Conservation (phyloP, 495 filamentous ascomycete genomes). For the Penicillium atrosanguineum region DNA sequence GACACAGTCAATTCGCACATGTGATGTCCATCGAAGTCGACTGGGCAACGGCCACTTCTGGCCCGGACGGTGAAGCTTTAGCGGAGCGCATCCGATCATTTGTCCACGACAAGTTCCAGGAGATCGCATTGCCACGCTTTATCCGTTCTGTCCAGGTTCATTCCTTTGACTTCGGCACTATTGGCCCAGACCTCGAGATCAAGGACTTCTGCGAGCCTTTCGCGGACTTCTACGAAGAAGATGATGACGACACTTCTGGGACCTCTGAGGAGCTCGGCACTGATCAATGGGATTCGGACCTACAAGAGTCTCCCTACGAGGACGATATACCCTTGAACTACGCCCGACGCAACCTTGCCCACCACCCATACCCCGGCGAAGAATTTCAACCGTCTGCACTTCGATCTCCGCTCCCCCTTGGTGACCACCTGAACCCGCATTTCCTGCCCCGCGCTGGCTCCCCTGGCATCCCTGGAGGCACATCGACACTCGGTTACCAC, state of each 20-base stretch:
- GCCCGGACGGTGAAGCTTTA: slow-evolving; percentile 77
- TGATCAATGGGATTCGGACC: slow-evolving; percentile 30
- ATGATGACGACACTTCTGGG: slow-evolving; percentile 53
- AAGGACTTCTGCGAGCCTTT: slow-evolving; percentile 96
- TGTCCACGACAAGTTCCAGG: slow-evolving; percentile 92
- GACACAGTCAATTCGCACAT: slow-evolving; percentile 24
- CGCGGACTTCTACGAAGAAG: slow-evolving; percentile 93
- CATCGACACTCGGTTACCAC: slow-evolving; percentile 88
- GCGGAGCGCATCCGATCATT: slow-evolving; percentile 87
- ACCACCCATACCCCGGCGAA: slow-evolving; percentile 28
- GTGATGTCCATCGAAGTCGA: slow-evolving; percentile 96
- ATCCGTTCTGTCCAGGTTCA: slow-evolving; percentile 95
- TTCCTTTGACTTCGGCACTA: slow-evolving; percentile 85
- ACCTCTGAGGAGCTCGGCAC: slow-evolving; percentile 35
- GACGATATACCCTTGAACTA: slow-evolving; percentile 34
- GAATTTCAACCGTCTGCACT: slow-evolving; percentile 33
- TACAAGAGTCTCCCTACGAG: slow-evolving; percentile 28
- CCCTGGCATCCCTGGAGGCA: slow-evolving; percentile 79
- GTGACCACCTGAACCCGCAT: slow-evolving; percentile 58
- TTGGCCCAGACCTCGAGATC: slow-evolving; percentile 81
- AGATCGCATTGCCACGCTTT: slow-evolving; percentile 85
- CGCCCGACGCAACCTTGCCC: slow-evolving; percentile 18
- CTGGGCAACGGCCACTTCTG: slow-evolving; percentile 89
- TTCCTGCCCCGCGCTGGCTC: slow-evolving; percentile 65
- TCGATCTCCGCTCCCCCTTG: slow-evolving; percentile 40